Conservation (phyloP, 2,329 filamentous ascomycete species). For the Neonectria sp. region DNA sequence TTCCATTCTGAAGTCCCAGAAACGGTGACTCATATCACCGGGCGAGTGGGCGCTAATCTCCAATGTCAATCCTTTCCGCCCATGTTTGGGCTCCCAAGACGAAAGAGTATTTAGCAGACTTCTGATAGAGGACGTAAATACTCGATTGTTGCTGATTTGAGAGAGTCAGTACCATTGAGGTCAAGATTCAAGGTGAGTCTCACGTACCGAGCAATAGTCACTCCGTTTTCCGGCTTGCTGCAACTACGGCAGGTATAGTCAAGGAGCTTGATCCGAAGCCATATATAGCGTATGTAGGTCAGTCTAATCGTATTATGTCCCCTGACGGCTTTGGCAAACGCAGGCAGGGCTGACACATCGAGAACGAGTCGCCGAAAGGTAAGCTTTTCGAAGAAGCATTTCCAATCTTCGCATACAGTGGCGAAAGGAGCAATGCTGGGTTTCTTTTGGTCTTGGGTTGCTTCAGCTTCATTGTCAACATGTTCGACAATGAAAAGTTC, state of each 20-base stretch:
- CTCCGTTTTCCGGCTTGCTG: not conserved
- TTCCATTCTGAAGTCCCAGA: not conserved
- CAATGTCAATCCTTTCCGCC: constrained; percentile 5
- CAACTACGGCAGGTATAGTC: constrained; percentile 9
- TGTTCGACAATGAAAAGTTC: not conserved
- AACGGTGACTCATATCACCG: constrained; percentile 22
- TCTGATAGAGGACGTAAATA: constrained; percentile 7
- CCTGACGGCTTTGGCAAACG: not conserved
- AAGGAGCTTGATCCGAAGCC: constrained; percentile 18
- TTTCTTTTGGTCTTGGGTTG: not conserved
- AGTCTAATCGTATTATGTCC: constrained; percentile 13
- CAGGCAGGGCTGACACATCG: not conserved
- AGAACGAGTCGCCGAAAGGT: constrained; percentile 28
- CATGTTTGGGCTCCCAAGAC: not conserved
- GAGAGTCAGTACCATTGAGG: not conserved
- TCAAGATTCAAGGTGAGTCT: too few species aligned
- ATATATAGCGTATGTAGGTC: constrained; percentile 11
- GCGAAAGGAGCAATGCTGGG: not conserved
- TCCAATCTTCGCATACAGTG: constrained; percentile 20
- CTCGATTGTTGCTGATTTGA: constrained; percentile 20
- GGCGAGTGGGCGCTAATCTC: constrained; percentile 29
- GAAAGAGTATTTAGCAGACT: constrained; percentile 19
- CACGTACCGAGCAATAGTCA: constrained; percentile 1
- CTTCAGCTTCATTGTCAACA: not conserved
- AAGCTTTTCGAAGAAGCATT: constrained; percentile 17